Evolutionary conservation across 176 grass and related monocot species (phyloP).

Genomic region (Rhipidocladum racemiflorum): DNA sequence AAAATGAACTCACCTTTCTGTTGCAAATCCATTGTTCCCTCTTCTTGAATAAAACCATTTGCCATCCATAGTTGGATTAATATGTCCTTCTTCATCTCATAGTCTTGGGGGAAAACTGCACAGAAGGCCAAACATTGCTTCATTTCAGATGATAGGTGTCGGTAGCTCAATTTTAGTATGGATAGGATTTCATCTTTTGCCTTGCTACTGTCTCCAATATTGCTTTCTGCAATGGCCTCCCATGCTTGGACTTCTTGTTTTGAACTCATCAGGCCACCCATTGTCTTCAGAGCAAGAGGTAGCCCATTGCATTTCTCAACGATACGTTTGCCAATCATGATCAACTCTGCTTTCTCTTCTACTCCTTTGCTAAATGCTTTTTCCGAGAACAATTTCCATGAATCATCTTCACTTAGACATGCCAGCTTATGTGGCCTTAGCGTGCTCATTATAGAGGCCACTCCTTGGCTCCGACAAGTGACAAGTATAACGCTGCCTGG

Average conservation of each 20-base stretch:
- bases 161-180: constrained; percentile 18
- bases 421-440: background rate
- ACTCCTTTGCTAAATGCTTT: constrained; percentile 27
- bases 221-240: background rate
- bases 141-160: background rate
- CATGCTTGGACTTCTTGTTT: constrained; percentile 15
- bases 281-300: constrained; percentile 30
- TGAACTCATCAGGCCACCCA: constrained; percentile 38
- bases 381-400: constrained; percentile 27
- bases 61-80: constrained; percentile 30
- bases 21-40: background rate
- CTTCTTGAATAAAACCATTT: constrained; percentile 16
- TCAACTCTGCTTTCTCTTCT: background rate
- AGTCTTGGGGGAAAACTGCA: background rate
- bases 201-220: background rate
- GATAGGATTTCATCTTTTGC: background rate
- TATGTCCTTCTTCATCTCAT: background rate
- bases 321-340: background rate
- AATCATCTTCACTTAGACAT: background rate
- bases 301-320: constrained; percentile 25
- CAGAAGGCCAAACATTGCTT: constrained; percentile 28
- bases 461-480: constrained; percentile 17
- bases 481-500: constrained; percentile 30
- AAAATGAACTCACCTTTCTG: background rate
- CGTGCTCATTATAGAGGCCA: constrained; percentile 21